phyloP scores from a whole-genome alignment of 176 grass and related monocot species.

The Carex cristatella region DNA sequence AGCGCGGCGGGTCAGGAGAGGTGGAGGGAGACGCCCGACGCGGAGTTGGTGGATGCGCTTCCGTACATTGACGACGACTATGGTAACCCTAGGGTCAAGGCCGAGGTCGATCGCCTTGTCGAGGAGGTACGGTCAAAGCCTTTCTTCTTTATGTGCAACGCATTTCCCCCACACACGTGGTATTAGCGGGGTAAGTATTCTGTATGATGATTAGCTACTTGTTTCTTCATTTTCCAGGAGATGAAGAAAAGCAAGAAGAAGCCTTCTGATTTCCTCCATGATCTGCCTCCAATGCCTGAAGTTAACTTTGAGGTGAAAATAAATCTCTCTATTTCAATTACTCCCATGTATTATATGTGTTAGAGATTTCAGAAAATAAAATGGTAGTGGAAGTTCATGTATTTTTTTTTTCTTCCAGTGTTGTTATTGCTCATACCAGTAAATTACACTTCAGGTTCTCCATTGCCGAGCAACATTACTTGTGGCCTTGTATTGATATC shows the following conservation, averaged over 20 bases:
- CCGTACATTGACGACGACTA: constrained; percentile 99
- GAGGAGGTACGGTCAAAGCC: constrained; percentile 36
- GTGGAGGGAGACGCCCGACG: constrained; percentile 52
- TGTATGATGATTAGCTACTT: not conserved
- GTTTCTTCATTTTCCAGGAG: constrained; percentile 28
- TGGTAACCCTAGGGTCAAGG: constrained; percentile 69
- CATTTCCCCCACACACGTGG: not conserved
- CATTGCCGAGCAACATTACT: not conserved
- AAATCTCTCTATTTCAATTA: not conserved
- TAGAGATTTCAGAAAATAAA: not conserved
- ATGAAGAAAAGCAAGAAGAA: constrained; percentile 64
- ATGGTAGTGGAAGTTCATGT: not conserved
- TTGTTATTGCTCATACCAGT: not conserved
- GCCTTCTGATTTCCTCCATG: constrained; percentile 88
- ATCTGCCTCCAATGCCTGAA: constrained; percentile 62
- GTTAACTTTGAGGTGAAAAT: constrained; percentile 51
- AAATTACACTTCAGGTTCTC: not conserved
- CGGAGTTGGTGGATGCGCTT: constrained; percentile 76
- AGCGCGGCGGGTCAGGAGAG: constrained; percentile 16
- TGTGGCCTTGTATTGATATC: too few relatives aligned
- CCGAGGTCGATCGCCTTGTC: constrained; percentile 72
- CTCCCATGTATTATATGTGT: not conserved
- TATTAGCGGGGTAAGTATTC: not conserved
- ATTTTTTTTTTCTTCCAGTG: not conserved
- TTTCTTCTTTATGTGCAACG: not conserved